Evolutionary conservation across 202 grass and related monocot genomes (phyloP).

Genomic region (Cymbopogon flexuosus): DNA sequence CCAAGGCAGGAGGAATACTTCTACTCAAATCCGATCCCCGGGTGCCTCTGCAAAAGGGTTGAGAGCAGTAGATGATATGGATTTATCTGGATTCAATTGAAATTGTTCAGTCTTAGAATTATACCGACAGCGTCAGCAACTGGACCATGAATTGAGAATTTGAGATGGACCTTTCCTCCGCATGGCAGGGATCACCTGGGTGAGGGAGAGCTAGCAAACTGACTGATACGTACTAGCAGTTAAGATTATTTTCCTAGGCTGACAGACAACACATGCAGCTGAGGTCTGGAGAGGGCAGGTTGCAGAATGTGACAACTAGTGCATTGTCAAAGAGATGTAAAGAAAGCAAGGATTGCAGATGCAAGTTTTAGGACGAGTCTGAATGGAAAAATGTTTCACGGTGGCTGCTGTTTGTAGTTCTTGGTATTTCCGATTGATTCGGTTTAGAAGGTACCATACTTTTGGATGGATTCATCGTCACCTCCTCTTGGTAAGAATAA

Average conservation of each 20-base stretch:
- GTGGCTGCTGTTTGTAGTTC: constrained; percentile 18
- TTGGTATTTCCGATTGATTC: constrained; percentile 13
- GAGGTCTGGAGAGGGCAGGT: not conserved
- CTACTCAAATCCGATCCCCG: constrained; percentile 64
- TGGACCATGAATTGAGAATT: constrained; percentile 31
- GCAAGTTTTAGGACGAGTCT: not conserved
- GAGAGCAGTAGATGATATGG: constrained; percentile 26
- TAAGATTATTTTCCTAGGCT: constrained; percentile 34
- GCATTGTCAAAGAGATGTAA: not conserved
- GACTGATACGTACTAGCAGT: constrained; percentile 15
- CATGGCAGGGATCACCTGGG: not conserved
- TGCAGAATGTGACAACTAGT: not conserved
- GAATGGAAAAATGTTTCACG: constrained; percentile 21
- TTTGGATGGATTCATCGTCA: not conserved
- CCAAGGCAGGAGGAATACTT: constrained; percentile 62
- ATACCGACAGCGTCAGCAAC: constrained; percentile 7
- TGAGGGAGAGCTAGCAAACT: constrained; percentile 4
- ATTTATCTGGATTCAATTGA: not conserved
- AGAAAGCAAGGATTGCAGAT: not conserved
- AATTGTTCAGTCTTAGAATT: constrained; percentile 16
- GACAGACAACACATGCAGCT: constrained; percentile 11
- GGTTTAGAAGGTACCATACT: not conserved
- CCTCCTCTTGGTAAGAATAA: not conserved
- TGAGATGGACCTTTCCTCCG: constrained; percentile 25
- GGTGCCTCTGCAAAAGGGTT: constrained; percentile 48